These are phyloP conservation scores for Colletotrichum sp. DNA, from an alignment of 2,329 filamentous ascomycete genomes.

Conservation along the genomic window DNA sequence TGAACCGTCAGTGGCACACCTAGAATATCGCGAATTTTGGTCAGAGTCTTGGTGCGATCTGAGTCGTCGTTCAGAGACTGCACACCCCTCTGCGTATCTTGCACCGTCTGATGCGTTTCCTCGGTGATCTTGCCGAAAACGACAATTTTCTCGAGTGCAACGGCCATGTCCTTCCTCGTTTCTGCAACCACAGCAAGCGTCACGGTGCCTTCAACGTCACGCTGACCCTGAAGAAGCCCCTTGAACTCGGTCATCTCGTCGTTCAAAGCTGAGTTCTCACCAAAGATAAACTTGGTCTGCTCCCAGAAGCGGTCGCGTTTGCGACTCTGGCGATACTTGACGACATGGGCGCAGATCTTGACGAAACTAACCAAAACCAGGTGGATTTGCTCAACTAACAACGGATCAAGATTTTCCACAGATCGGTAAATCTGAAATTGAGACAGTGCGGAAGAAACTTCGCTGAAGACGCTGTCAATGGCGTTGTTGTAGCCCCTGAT, in stretches of 20 bases:
- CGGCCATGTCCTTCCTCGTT: neutral
- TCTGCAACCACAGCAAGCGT: neutral
- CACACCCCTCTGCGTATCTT: neutral
- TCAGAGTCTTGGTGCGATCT: neutral
- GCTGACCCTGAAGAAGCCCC: neutral
- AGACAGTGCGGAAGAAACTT: neutral
- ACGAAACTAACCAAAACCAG: neutral
- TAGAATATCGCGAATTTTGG: neutral
- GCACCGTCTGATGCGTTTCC: neutral
- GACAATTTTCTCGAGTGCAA: neutral
- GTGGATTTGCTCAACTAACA: neutral
- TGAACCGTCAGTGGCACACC: neutral
- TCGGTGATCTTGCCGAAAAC: neutral
- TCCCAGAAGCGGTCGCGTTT: neutral
- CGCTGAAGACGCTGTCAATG: neutral
- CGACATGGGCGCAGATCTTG: neutral
- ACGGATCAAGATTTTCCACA: neutral
- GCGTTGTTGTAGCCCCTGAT: neutral
- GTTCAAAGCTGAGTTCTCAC: neutral
- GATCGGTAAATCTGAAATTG: neutral
- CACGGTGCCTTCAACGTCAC: neutral
- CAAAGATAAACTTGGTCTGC: neutral
- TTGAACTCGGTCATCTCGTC: neutral
- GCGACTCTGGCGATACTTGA: neutral
- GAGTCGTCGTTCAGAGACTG: neutral